A percentile compares a stretch with the other conserved stretches of the same genome.
Evolutionary conservation across 352 stramenopile species (phyloP).

Genomic region (Phytophthora agathidicida): DNA sequence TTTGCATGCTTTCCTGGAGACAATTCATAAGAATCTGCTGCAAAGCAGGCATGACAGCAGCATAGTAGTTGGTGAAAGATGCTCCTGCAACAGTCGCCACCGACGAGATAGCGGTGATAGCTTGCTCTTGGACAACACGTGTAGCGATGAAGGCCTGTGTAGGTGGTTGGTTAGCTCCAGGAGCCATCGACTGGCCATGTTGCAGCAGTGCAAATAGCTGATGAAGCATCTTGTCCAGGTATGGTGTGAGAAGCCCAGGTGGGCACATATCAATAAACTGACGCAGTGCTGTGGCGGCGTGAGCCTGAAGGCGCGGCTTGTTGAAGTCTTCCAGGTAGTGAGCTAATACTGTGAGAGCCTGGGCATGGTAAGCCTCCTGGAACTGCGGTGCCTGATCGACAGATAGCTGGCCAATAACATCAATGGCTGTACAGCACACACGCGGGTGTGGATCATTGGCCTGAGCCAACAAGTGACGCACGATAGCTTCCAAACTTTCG

Average conservation of each 20-base stretch:
- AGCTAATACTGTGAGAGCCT: slow-evolving; percentile 64
- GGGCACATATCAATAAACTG: slow-evolving; percentile 89
- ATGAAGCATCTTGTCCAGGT: slow-evolving; percentile 75
- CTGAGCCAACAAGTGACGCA: slow-evolving; percentile 70
- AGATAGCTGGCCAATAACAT: slow-evolving; percentile 80
- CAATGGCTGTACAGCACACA: slow-evolving; percentile 85
- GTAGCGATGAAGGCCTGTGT: slow-evolving; percentile 33
- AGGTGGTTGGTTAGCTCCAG: slow-evolving; percentile 12
- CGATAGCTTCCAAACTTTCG: slow-evolving; percentile 72
- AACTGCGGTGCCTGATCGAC: slow-evolving; percentile 85
- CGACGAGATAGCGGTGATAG: slow-evolving; percentile 82
- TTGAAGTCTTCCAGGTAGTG: slow-evolving; percentile 70
- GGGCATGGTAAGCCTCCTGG: slow-evolving; percentile 75
- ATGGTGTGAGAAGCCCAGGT: slow-evolving; percentile 63
- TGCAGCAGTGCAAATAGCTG: slow-evolving; percentile 75
- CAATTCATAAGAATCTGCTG: slow-evolving; percentile 72
- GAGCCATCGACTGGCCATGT: slow-evolving; percentile 25
- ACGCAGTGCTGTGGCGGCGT: slow-evolving; percentile 74
- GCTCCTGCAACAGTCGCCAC: slow-evolving; percentile 69
- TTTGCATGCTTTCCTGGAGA: slow-evolving; percentile 58
- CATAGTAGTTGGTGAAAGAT: slow-evolving; percentile 79
- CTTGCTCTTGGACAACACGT: slow-evolving; percentile 80
- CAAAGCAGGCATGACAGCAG: slow-evolving; percentile 72
- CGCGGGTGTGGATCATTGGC: slow-evolving; percentile 73
- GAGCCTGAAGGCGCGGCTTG: slow-evolving; percentile 72